Conservation (phyloP, 1,284 basidiomycete species). For the Pisolithus thermaeus region DNA sequence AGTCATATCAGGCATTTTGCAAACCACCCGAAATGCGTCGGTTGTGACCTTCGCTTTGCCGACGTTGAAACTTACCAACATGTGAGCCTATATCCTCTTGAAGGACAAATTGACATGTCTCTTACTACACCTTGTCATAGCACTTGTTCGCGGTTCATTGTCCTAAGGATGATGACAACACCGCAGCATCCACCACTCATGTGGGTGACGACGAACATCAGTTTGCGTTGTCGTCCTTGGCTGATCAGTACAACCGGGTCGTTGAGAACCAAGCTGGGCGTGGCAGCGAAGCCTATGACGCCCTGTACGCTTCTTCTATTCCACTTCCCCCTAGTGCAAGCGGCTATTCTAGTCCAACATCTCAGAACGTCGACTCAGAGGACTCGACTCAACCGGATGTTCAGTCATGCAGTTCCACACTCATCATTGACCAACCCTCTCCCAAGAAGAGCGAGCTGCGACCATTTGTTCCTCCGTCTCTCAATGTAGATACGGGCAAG, state of each 20-base stretch:
- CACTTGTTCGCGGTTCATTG: conserved; percentile 25
- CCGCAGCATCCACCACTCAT: not conserved
- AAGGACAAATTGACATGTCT: conserved; percentile 3
- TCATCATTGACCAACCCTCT: conserved; percentile 26
- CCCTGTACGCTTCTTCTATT: conserved; percentile 25
- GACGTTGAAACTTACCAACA: conserved; percentile 28
- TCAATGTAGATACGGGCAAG: conserved; percentile 7
- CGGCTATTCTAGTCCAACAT: conserved; percentile 25
- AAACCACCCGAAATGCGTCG: conserved; percentile 26
- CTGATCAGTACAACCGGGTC: not conserved
- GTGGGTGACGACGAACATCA: not conserved
- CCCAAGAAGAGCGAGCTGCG: conserved; percentile 18
- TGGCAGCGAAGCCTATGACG: conserved; percentile 14
- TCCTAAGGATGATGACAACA: conserved; percentile 12
- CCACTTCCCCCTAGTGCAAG: conserved; percentile 28
- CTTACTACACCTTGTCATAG: conserved; percentile 5
- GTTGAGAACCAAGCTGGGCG: conserved; percentile 25
- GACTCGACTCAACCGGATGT: conserved; percentile 12
- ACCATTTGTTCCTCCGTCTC: conserved; percentile 8
- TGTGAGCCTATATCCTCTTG: conserved; percentile 14
- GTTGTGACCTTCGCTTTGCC: conserved; percentile 23
- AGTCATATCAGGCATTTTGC: conserved; percentile 30
- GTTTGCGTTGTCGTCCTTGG: not conserved
- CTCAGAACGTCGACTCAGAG: conserved; percentile 17
- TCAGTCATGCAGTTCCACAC: conserved; percentile 29